Conservation (phyloP, 768 basidiomycete genomes). For the Podaxis sp. region DNA sequence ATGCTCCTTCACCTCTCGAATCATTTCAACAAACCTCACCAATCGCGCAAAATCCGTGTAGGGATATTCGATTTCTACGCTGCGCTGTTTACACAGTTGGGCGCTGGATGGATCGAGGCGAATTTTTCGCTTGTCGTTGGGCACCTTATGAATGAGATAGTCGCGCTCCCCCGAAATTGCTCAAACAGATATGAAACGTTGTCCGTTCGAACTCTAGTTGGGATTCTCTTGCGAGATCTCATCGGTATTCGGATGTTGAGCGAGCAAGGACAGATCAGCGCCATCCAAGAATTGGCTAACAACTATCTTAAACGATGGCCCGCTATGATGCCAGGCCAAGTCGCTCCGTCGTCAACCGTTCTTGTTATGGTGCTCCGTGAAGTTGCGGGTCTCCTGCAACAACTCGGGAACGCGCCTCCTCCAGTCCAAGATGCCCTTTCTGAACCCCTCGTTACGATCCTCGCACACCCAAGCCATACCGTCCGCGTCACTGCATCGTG, state of each 20-base stretch:
- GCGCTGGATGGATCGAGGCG: slow-evolving; percentile 72
- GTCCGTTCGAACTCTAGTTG: slow-evolving; percentile 68
- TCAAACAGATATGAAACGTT: slow-evolving; percentile 72
- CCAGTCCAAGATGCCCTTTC: slow-evolving; percentile 87
- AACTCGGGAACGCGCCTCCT: slow-evolving; percentile 89
- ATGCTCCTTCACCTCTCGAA: slow-evolving; percentile 81
- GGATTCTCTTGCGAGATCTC: slow-evolving; percentile 78
- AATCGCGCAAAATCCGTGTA: slow-evolving; percentile 70
- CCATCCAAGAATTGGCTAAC: slow-evolving; percentile 82
- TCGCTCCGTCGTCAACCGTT: slow-evolving; percentile 62
- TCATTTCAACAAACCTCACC: slow-evolving; percentile 74
- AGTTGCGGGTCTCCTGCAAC: slow-evolving; percentile 80
- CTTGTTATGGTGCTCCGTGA: slow-evolving; percentile 78
- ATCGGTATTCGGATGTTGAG: slow-evolving; percentile 87
- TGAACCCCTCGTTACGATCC: slow-evolving; percentile 81
- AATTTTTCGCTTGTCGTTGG: slow-evolving; percentile 78
- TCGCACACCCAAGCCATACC: slow-evolving; percentile 83
- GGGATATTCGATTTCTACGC: slow-evolving; percentile 90
- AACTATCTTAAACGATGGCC: slow-evolving; percentile 91
- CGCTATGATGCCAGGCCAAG: slow-evolving; percentile 85
- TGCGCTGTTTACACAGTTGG: slow-evolving; percentile 72
- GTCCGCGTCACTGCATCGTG: slow-evolving; percentile 87
- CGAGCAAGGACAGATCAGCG: slow-evolving; percentile 91
- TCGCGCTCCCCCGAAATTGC: slow-evolving; percentile 53
- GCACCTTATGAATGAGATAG: slow-evolving; percentile 79